These are phyloP conservation scores for Sugiyamaella qingdaonensis DNA, from an alignment of 805 yeast genomes.

Conservation along the genomic window DNA sequence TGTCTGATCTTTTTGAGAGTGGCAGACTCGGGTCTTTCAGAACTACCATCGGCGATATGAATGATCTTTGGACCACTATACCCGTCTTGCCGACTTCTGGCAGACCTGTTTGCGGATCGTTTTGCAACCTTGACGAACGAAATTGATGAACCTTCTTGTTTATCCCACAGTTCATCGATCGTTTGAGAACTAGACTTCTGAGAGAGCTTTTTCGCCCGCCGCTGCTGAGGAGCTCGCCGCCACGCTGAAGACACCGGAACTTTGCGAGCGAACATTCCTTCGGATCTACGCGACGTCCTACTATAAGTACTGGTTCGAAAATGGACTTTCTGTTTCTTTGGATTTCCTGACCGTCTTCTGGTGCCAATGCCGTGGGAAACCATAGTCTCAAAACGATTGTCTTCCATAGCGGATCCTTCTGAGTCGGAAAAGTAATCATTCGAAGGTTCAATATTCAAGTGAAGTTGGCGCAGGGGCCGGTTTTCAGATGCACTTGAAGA, in stretches of 20 bases:
- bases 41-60: constrained; percentile 6
- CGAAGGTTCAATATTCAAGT: background rate
- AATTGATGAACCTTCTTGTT: background rate
- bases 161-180: background rate
- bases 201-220: background rate
- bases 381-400: background rate
- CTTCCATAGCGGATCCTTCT: background rate
- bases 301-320: too few relatives aligned
- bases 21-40: background rate
- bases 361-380: background rate
- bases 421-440: background rate
- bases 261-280: too few relatives aligned
- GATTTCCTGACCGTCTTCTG: background rate
- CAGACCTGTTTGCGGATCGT: background rate
- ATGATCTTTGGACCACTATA: background rate
- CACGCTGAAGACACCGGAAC: background rate
- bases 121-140: background rate
- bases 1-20: background rate
- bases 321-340: background rate
- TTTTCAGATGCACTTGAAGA: background rate
- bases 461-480: background rate
- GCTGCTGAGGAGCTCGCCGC: background rate
- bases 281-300: too few relatives aligned
- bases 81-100: background rate
- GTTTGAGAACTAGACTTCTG: background rate